Evolutionary conservation across 495 filamentous ascomycete species (phyloP).

Genomic region (Aspergillus wentii): DNA sequence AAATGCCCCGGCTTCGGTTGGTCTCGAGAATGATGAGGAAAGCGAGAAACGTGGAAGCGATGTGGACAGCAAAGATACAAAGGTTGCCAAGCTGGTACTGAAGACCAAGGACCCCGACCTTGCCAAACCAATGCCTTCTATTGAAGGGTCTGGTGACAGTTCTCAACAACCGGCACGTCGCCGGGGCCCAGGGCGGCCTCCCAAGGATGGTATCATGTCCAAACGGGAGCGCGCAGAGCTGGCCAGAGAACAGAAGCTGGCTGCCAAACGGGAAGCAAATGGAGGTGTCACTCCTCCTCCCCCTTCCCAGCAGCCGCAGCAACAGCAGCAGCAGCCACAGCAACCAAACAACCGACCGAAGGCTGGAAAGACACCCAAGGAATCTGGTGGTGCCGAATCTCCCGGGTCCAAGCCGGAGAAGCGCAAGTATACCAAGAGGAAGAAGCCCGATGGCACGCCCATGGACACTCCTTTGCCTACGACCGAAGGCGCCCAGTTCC

Average conservation of each 20-base stretch:
- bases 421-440: slow-evolving; percentile 73
- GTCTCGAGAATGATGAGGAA: slow-evolving; percentile 34
- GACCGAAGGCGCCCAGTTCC: slow-evolving; percentile 42
- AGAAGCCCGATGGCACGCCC: slow-evolving; percentile 48
- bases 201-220: slow-evolving; percentile 90
- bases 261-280: slow-evolving; percentile 43
- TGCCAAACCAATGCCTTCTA: slow-evolving; percentile 22
- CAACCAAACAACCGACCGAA: slow-evolving; percentile 59
- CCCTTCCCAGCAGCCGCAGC: slow-evolving; percentile 20
- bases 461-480: slow-evolving; percentile 40
- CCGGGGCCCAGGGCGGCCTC: slow-evolving; percentile 80
- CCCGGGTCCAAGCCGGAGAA: slow-evolving; percentile 59
- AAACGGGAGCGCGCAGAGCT: slow-evolving; percentile 70
- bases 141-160: slow-evolving; percentile 31
- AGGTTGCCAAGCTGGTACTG: slow-evolving; percentile 30
- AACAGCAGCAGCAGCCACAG: no score
- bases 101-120: slow-evolving; percentile 34
- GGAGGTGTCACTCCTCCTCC: slow-evolving; percentile 42
- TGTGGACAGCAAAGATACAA: slow-evolving; percentile 29
- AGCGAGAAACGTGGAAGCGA: slow-evolving; percentile 28
- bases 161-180: slow-evolving; percentile 54
- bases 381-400: slow-evolving; percentile 48
- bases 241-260: slow-evolving; percentile 56
- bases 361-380: slow-evolving; percentile 48
- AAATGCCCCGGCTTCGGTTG: slow-evolving; percentile 28